Evolutionary conservation across 2,329 filamentous ascomycete species (phyloP), one percentile per base, ranked within the genome.

Genomic region (Trichophyton equinum): DNA sequence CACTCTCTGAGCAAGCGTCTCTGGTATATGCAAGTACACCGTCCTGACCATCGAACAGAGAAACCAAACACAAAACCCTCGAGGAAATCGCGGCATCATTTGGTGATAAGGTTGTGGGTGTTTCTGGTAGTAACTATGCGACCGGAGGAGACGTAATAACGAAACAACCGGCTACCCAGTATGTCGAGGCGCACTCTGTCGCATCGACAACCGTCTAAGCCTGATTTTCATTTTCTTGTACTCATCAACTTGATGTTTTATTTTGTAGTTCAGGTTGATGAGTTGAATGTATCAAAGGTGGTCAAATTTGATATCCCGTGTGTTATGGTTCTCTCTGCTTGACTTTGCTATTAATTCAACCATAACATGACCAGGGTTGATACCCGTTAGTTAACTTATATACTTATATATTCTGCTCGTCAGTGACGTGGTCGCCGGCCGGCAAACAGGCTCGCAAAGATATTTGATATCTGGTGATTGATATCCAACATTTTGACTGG

Each of bases 31-130:
- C 27, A 30, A 30, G 27, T 6, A 30, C 6, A 5, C 36, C 20
- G 15, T 18, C 15, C 33, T 36, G 25, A 51, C 58, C n/a, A 6
- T 15, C 15, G 15, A 57, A 42, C 25, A 76, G 74, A 11, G 78
- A 79, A 65, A 80, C 78, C 0, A 78, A 76, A 60, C 72, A 74
- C 42, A 77, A 78, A 65, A 77, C 76, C 0, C 70, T 79, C 0
- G 77, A 80, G 65, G 77, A 79, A 64, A 77, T 79, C 60, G 77
- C 78, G 0, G 75, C 76, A 1, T 72, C 77, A 0, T 80, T 80
- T 63, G 77, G 78, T 27, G 78, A 79, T 61, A 72, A 73, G 44
- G 75, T 79, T 4, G 72, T 79, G 5, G 18, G 8, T 15, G 25
- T 30, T 22, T 30, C 25, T n/a, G 4, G n/a, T 3, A 20, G 42